Base-by-base conservation (phyloP, 2,329 filamentous ascomycete genomes). In the Arthrinium phaeospermum region DNA sequence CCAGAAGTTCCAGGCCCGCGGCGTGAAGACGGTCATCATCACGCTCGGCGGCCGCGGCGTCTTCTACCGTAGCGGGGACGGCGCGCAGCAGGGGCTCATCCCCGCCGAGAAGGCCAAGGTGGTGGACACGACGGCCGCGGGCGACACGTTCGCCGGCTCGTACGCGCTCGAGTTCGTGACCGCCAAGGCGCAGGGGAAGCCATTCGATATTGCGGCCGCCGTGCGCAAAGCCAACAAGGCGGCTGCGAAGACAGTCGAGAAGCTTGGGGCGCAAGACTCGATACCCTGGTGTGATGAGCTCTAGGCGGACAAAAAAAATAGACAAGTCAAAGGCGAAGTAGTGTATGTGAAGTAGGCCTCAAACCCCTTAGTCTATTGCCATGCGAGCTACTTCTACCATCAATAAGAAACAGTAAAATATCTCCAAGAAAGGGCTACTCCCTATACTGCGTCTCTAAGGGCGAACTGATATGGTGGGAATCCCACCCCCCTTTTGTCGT, bases 91-190 rank as follows among this genome's bases (percentile, higher is more conserved):
- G 16, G 86, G 85, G 1, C 78, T 91, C 75, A 82, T 95, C 5
- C 81, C 84, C 2, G 94, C 93, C 0, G 87, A 89, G 74, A 92
- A 93, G 81, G 92, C 94, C 4, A 83, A 81, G 27, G 96, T 98
- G 1, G 90, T 98, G 5, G 96, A 98, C 81, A 98, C 96, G 0
- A 98, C 96, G 10, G 96, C 93, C 1, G 96, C 96, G 6, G 96
- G 96, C 0, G 96, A 98, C 81, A 98, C 96, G 0, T 98, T 98
- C 83, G 94, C 97, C 6, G 96, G 96, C 1, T 93, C 91, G 30
- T 97, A 98, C 81, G 93, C 94, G 3, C 89, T 96, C 37, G 89
- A 91, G 72, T 88, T 92, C 44, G 93, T 94, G 51, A 86, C 80
- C 34, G 70, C 79, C 79, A n/a, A 76, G 75, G 47, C 74, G 73